Conservation (phyloP, 2,329 filamentous ascomycete species). For the Clonostachys byssicola region DNA sequence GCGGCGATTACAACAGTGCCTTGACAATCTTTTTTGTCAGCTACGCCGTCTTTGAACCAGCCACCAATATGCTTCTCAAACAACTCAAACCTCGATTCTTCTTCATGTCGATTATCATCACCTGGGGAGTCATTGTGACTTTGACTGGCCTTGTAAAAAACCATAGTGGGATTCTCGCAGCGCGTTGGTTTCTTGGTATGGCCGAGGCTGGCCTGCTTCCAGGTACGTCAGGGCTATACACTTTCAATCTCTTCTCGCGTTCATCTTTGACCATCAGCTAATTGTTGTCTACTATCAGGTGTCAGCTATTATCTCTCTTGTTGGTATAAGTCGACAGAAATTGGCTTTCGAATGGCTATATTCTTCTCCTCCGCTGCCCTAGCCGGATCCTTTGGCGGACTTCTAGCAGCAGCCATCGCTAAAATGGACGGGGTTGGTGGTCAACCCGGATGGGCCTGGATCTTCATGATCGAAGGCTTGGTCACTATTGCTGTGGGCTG, state of each 20-base stretch:
- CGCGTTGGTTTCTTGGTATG: constrained; percentile 58
- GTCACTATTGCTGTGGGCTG: constrained; percentile 64
- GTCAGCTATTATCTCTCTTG: constrained; percentile 68
- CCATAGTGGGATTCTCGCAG: constrained; percentile 37
- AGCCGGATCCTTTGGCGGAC: constrained; percentile 72
- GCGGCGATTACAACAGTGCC: constrained; percentile 67
- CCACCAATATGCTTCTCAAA: constrained; percentile 78
- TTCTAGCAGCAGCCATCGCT: constrained; percentile 65
- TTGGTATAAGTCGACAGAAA: constrained; percentile 74
- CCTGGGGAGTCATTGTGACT: constrained; percentile 39
- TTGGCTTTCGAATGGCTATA: constrained; percentile 56
- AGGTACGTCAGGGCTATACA: constrained; percentile 12
- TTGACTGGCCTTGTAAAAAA: constrained; percentile 47
- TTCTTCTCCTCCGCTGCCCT: constrained; percentile 82
- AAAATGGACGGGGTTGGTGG: constrained; percentile 65
- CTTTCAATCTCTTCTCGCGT: too few relatives aligned
- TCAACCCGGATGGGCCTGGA: constrained; percentile 58
- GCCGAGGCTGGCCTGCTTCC: constrained; percentile 64
- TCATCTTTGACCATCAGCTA: too few relatives aligned
- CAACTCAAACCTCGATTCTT: constrained; percentile 68
- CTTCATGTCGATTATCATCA: constrained; percentile 67
- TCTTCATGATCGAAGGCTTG: constrained; percentile 67
- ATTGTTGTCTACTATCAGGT: constrained; percentile 11
- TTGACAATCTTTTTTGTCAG: constrained; percentile 73
- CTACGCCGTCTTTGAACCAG: constrained; percentile 70